These are phyloP conservation scores for Apophysomyces sp. DNA, from an alignment of 371 early-diverging fungal species.

Conservation along the genomic window DNA sequence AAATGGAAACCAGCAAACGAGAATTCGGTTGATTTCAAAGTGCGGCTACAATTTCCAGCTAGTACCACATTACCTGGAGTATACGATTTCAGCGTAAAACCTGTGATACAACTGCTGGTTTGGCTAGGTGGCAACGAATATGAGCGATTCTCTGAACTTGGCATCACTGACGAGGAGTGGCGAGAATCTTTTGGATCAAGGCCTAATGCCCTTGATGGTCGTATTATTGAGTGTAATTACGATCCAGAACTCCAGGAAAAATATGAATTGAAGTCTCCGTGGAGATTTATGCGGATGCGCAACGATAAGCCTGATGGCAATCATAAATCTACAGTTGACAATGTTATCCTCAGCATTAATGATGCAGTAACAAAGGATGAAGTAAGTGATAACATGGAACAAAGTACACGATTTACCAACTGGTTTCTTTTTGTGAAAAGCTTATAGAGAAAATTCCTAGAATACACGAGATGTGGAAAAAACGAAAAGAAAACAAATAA, in stretches of 20 bases:
- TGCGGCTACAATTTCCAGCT: constrained; percentile 46
- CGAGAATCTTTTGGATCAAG: constrained; percentile 22
- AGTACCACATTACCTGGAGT: constrained; percentile 37
- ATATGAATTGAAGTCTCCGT: constrained; percentile 45
- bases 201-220: constrained; percentile 48
- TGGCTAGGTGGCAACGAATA: constrained; percentile 65
- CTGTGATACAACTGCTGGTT: constrained; percentile 50
- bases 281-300: constrained; percentile 87
- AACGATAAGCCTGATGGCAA: constrained; percentile 87
- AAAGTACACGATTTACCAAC: background rate
- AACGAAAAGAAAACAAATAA: constrained; percentile 2
- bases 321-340: constrained; percentile 66
- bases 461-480: constrained; percentile 12
- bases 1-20: constrained; percentile 99
- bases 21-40: constrained; percentile 95
- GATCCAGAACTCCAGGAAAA: constrained; percentile 52
- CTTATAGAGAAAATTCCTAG: constrained; percentile 13
- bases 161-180: constrained; percentile 65
- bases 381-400: constrained; percentile 30
- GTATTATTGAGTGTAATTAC: constrained; percentile 70
- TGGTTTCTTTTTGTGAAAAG: background rate
- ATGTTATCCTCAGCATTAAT: constrained; percentile 72
- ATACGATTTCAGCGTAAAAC: constrained; percentile 32
- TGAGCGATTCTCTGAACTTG: constrained; percentile 52
- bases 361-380: constrained; percentile 75